A percentile compares a stretch with the other conserved stretches of the same genome.
Conservation (phyloP, 2,329 filamentous ascomycete genomes). For the Endothia cerciana region DNA sequence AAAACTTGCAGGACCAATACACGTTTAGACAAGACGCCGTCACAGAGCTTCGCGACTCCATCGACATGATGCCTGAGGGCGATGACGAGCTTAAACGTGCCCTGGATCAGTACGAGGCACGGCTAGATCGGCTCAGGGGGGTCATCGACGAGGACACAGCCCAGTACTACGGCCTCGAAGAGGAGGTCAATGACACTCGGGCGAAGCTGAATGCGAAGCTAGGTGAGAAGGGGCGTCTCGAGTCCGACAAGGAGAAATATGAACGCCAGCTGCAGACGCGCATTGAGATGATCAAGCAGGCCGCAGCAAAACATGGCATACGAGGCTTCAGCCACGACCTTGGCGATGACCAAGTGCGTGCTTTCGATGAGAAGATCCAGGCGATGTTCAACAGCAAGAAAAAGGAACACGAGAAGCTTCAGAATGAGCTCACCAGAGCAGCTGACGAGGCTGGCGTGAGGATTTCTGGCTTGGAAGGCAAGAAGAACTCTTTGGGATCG, state of each 20-base stretch:
- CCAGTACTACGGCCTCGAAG: conserved; percentile 68
- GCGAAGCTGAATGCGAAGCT: conserved; percentile 55
- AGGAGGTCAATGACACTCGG: conserved; percentile 49
- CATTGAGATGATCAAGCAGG: conserved; percentile 74
- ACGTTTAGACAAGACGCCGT: conserved; percentile 72
- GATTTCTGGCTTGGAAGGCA: conserved; percentile 75
- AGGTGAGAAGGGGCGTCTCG: conserved; percentile 73
- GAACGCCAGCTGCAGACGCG: conserved; percentile 77
- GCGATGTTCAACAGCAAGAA: conserved; percentile 80
- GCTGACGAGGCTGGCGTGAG: conserved; percentile 71
- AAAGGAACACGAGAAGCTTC: conserved; percentile 73
- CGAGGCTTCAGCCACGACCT: conserved; percentile 83
- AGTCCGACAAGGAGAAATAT: conserved; percentile 86
- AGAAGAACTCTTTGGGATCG: conserved; percentile 72
- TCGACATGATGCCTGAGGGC: conserved; percentile 77
- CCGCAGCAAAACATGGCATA: conserved; percentile 76
- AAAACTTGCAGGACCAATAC: conserved; percentile 76
- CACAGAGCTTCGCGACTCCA: conserved; percentile 68
- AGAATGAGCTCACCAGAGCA: conserved; percentile 74
- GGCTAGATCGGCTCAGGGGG: conserved; percentile 66
- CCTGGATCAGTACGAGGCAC: conserved; percentile 77
- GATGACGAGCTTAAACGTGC: conserved; percentile 75
- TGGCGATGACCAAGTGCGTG: conserved; percentile 70
- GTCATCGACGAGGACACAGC: conserved; percentile 66
- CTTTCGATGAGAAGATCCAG: conserved; percentile 78